Evolutionary conservation across 257 asterid genomes (phyloP).

Genomic region (Fraxinus cuspidata): DNA sequence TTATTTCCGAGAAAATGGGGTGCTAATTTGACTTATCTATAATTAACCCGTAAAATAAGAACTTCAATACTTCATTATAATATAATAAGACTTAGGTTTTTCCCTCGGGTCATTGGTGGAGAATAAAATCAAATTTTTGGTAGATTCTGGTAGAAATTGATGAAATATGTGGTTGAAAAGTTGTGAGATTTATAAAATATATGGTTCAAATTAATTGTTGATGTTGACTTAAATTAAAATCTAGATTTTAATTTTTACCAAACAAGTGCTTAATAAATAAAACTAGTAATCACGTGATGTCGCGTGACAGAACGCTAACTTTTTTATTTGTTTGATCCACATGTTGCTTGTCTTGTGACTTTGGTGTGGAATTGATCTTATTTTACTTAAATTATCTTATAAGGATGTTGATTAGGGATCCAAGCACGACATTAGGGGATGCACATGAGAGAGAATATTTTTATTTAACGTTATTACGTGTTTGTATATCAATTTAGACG

Average conservation of each 20-base stretch:
- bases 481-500: not conserved
- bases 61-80: not conserved
- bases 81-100: not conserved
- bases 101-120: too few species aligned
- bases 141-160: too few species aligned
- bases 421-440: constrained; percentile 37
- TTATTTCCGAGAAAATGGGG: constrained; percentile 26
- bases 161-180: too few species aligned
- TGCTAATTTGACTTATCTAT: constrained; percentile 18
- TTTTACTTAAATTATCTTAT: constrained; percentile 39
- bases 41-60: constrained; percentile 7
- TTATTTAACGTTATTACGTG: not conserved
- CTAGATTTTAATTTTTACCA: too few species aligned
- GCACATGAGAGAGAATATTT: constrained; percentile 13
- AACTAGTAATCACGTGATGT: constrained; percentile 62
- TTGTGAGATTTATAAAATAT: too few species aligned
- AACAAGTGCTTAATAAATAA: not conserved
- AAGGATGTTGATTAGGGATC: constrained; percentile 57
- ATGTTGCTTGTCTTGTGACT: constrained; percentile 54
- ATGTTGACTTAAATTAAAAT: too few species aligned
- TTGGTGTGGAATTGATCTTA: constrained; percentile 32
- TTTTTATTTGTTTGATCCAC: constrained; percentile 35
- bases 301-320: constrained; percentile 67
- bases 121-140: too few species aligned
- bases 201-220: too few species aligned